Percentiles rank a stretch among this genome's conserved stretches.
These are phyloP conservation scores for Silene noctiflora DNA, from an alignment of 179 eudicot genomes.

Conservation along the genomic window DNA sequence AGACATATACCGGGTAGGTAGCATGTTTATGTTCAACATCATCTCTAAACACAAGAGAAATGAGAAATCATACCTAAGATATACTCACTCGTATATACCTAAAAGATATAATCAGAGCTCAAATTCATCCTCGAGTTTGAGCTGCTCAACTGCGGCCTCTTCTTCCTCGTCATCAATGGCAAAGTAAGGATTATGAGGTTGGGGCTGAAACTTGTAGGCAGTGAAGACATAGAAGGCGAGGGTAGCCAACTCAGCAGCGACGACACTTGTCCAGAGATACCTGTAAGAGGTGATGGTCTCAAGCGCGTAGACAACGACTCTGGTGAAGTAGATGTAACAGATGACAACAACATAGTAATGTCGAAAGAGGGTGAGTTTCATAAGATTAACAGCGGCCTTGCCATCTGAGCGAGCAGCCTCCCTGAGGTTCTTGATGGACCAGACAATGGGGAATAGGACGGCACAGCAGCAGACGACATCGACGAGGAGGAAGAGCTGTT, in stretches of 20 bases:
- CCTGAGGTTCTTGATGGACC: slow-evolving; percentile 70
- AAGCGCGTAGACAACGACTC: slow-evolving; percentile 66
- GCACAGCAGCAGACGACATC: slow-evolving; percentile 76
- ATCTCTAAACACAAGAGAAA: slow-evolving; percentile 13
- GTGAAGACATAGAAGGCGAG: slow-evolving; percentile 67
- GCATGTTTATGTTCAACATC: slow-evolving; percentile 15
- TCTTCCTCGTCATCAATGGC: slow-evolving; percentile 74
- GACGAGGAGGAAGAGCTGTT: slow-evolving; percentile 59
- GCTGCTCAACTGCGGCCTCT: slow-evolving; percentile 57
- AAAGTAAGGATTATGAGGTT: slow-evolving; percentile 68
- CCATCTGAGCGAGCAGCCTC: slow-evolving; percentile 72
- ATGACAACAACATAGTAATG: slow-evolving; percentile 73
- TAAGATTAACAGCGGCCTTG: slow-evolving; percentile 68
- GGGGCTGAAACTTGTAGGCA: slow-evolving; percentile 63
- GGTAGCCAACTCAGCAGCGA: slow-evolving; percentile 67
- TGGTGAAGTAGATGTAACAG: slow-evolving; percentile 73
- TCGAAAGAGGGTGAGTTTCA: slow-evolving; percentile 66
- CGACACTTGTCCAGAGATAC: slow-evolving; percentile 63
- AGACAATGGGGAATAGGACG: slow-evolving; percentile 69
- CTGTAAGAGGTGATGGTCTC: slow-evolving; percentile 67
- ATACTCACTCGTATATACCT: not conserved
- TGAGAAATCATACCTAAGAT: slow-evolving; percentile 13
- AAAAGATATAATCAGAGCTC: slow-evolving; percentile 38
- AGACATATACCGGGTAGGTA: not conserved
- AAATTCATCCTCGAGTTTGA: slow-evolving; percentile 70